phyloP scores from a whole-genome alignment of 257 asterid species.

The Nicotiana otophora region DNA sequence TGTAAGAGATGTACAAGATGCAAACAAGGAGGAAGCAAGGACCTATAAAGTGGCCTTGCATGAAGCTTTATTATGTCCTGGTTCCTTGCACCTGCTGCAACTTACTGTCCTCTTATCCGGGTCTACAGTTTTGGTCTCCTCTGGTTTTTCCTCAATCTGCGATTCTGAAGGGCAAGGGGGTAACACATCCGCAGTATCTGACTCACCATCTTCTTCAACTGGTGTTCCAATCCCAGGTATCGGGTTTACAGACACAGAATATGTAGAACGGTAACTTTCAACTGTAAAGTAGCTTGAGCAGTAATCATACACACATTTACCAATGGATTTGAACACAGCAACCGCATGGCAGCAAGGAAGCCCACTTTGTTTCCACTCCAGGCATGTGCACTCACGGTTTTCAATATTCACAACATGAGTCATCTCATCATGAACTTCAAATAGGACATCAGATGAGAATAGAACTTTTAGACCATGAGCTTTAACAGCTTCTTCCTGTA shows the following conservation, averaged over 20 bases:
- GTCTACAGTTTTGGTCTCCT: conserved; percentile 42
- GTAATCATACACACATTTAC: conserved; percentile 48
- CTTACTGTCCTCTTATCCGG: conserved; percentile 76
- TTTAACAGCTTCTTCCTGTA: conserved; percentile 45
- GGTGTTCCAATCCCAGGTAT: conserved; percentile 45
- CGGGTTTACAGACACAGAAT: conserved; percentile 45
- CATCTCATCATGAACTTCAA: conserved; percentile 83
- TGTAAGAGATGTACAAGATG: conserved; percentile 22
- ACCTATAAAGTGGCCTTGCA: conserved; percentile 48
- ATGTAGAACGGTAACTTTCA: conserved; percentile 47
- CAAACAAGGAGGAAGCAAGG: conserved; percentile 4
- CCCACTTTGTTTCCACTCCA: conserved; percentile 60
- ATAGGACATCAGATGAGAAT: conserved; percentile 62
- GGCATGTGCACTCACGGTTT: conserved; percentile 71
- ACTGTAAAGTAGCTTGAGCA: conserved; percentile 58
- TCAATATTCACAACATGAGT: conserved; percentile 72
- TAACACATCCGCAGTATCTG: conserved; percentile 42
- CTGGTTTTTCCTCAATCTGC: conserved; percentile 38
- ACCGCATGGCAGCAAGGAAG: conserved; percentile 78
- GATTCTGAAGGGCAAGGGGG: conserved; percentile 52
- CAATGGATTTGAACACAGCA: conserved; percentile 52
- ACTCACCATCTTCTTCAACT: conserved; percentile 26
- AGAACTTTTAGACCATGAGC: conserved; percentile 60
- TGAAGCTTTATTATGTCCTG: conserved; percentile 87
- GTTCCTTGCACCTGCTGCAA: conserved; percentile 79